phyloP scores from a whole-genome alignment of 331 rosid species.

The Dryas integrifolia region DNA sequence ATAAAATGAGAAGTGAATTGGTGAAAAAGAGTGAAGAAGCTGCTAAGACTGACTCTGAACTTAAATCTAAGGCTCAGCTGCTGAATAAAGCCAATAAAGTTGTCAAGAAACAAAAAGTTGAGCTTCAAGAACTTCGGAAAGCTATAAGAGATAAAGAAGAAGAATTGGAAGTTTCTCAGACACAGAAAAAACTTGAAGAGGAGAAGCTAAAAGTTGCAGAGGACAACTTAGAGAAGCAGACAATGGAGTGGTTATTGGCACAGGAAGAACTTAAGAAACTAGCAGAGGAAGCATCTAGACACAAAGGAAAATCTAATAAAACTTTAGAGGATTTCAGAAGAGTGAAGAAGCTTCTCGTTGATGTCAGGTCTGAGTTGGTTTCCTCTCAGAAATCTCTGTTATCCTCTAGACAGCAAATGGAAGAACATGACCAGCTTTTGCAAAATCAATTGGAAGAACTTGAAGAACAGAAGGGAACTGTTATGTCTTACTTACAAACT shows the following conservation, averaged over 20 bases:
- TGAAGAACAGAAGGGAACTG: constrained; percentile 53
- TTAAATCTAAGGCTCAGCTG: constrained; percentile 55
- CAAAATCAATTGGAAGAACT: constrained; percentile 61
- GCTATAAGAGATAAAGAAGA: constrained; percentile 56
- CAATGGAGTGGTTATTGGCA: constrained; percentile 70
- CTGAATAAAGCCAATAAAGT: constrained; percentile 66
- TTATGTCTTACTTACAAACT: constrained; percentile 57
- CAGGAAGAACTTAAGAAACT: constrained; percentile 71
- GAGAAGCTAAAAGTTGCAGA: constrained; percentile 62
- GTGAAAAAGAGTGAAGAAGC: constrained; percentile 61
- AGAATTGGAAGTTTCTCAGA: constrained; percentile 42
- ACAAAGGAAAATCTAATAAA: constrained; percentile 47
- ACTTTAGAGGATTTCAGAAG: constrained; percentile 58
- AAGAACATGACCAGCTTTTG: constrained; percentile 63
- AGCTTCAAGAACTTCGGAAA: constrained; percentile 49
- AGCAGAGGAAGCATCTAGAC: constrained; percentile 55
- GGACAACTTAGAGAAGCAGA: constrained; percentile 68
- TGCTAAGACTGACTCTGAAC: constrained; percentile 38
- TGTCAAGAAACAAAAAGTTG: constrained; percentile 63
- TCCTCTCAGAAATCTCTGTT: constrained; percentile 78
- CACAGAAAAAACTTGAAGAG: constrained; percentile 48
- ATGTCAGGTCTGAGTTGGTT: constrained; percentile 73
- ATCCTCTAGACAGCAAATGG: constrained; percentile 64
- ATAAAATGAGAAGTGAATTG: constrained; percentile 52
- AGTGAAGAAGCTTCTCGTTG: constrained; percentile 69